phyloP scores from a whole-genome alignment of 2,329 filamentous ascomycete genomes.

The Cladobotryum mycophilum region DNA sequence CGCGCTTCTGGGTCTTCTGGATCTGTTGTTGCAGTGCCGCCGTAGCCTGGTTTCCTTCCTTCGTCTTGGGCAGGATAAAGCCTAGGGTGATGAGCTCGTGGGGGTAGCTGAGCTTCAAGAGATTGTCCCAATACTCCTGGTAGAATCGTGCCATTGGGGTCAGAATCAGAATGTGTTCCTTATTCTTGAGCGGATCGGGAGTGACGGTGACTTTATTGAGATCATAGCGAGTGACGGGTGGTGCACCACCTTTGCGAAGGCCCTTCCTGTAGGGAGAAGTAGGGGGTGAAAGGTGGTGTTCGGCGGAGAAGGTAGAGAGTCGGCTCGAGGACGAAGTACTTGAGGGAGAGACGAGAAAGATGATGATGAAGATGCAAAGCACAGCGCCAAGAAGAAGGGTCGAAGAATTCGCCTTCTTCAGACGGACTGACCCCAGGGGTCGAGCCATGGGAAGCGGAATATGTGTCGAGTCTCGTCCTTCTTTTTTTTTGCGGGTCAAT shows the following conservation, averaged over 20 bases:
- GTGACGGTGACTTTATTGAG: constrained; percentile 92
- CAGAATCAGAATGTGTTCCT: constrained; percentile 82
- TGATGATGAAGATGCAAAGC: constrained; percentile 65
- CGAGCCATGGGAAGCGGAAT: constrained; percentile 40
- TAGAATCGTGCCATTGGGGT: constrained; percentile 94
- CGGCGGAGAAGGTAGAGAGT: constrained; percentile 41
- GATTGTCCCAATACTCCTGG: constrained; percentile 90
- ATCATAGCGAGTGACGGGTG: constrained; percentile 86
- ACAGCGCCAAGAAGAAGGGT: constrained; percentile 66
- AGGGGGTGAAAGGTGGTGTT: constrained; percentile 39
- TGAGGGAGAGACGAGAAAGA: constrained; percentile 53
- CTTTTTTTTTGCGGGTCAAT: not conserved
- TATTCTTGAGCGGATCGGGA: constrained; percentile 65
- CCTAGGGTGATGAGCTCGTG: constrained; percentile 92
- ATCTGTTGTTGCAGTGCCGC: constrained; percentile 78
- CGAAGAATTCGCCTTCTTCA: constrained; percentile 73
- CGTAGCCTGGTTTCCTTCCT: constrained; percentile 84
- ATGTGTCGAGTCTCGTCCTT: not conserved
- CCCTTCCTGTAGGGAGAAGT: constrained; percentile 39
- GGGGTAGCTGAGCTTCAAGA: constrained; percentile 76
- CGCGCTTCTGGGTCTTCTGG: constrained; percentile 70
- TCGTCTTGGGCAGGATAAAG: constrained; percentile 92
- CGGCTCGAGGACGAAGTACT: constrained; percentile 39
- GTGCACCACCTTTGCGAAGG: constrained; percentile 44
- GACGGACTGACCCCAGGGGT: constrained; percentile 59